Percentiles rank a stretch among this genome's conserved stretches.
Evolutionary conservation across 2,329 filamentous ascomycete species (phyloP).

Genomic region (Colletotrichum karsti): DNA sequence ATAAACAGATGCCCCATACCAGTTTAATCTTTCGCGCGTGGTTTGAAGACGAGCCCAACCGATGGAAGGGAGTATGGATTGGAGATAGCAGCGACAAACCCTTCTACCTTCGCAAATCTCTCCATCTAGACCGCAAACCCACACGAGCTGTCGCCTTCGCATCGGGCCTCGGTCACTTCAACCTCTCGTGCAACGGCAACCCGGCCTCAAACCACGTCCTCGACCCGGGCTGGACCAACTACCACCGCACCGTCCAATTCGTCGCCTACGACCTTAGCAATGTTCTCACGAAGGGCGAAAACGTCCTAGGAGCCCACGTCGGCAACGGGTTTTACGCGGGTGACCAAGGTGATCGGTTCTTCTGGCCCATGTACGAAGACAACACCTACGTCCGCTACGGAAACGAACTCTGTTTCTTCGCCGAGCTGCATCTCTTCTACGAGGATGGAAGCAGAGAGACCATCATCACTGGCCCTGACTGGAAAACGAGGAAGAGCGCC

Average conservation of each 20-base stretch:
- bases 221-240: constrained; percentile 49
- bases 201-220: constrained; percentile 43
- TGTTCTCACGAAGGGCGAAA: constrained; percentile 40
- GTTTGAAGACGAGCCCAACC: constrained; percentile 48
- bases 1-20: constrained; percentile 45
- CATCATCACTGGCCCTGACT: constrained; percentile 45
- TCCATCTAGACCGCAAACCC: constrained; percentile 39
- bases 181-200: constrained; percentile 44
- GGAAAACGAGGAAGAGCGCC: constrained; percentile 46
- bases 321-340: constrained; percentile 56
- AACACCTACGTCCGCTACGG: constrained; percentile 48
- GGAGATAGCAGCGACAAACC: constrained; percentile 49
- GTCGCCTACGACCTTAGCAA: constrained; percentile 51
- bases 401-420: constrained; percentile 50
- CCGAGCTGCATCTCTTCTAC: constrained; percentile 46
- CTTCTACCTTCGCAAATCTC: constrained; percentile 45
- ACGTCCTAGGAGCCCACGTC: constrained; percentile 48
- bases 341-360: constrained; percentile 49
- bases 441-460: constrained; percentile 44
- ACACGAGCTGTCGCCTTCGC: constrained; percentile 43
- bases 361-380: constrained; percentile 52
- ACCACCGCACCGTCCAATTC: constrained; percentile 49
- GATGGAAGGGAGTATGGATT: constrained; percentile 50
- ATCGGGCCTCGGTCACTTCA: constrained; percentile 49
- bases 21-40: constrained; percentile 50